Percentiles rank a stretch among this genome's conserved stretches.
These are phyloP conservation scores for Crithidia mellificae DNA, from an alignment of 208 protist species.

Conservation along the genomic window DNA sequence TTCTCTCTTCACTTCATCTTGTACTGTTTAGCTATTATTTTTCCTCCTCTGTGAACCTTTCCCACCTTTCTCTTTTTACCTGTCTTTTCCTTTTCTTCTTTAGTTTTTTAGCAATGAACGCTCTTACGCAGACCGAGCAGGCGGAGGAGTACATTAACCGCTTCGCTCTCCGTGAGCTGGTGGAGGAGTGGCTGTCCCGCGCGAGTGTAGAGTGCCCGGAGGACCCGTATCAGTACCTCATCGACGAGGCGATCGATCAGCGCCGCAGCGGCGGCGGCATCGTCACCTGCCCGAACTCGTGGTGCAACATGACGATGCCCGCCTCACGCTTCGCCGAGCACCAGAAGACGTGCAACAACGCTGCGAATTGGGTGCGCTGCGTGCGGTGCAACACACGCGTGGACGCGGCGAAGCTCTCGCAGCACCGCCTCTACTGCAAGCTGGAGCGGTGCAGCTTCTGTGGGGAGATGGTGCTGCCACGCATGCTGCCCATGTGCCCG, in stretches of 20 bases:
- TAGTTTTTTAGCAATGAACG: constrained; percentile 12
- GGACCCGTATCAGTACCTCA: constrained; percentile 68
- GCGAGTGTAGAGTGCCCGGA: constrained; percentile 45
- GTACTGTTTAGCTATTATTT: no score
- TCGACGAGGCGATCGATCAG: constrained; percentile 55
- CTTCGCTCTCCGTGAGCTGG: constrained; percentile 64
- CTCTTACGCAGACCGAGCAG: constrained; percentile 20
- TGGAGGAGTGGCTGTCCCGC: constrained; percentile 65
- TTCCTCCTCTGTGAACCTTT: no score
- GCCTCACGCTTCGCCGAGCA: constrained; percentile 47
- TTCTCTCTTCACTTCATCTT: constrained; percentile 1
- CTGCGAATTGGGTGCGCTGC: constrained; percentile 64
- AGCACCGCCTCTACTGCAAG: constrained; percentile 65
- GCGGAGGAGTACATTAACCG: constrained; percentile 58
- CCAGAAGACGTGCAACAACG: constrained; percentile 45
- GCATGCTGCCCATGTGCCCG: constrained; percentile 71
- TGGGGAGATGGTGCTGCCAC: constrained; percentile 73
- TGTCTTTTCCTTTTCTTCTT: constrained; percentile 20
- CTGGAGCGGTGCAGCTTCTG: constrained; percentile 67
- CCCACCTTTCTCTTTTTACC: no score
- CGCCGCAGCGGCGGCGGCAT: constrained; percentile 57
- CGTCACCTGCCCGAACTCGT: constrained; percentile 74
- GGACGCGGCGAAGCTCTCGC: constrained; percentile 47
- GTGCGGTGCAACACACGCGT: constrained; percentile 72
- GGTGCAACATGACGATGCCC: constrained; percentile 78